Conservation (phyloP, 148 eudicot genomes). For the Amaranthus palmeri region DNA sequence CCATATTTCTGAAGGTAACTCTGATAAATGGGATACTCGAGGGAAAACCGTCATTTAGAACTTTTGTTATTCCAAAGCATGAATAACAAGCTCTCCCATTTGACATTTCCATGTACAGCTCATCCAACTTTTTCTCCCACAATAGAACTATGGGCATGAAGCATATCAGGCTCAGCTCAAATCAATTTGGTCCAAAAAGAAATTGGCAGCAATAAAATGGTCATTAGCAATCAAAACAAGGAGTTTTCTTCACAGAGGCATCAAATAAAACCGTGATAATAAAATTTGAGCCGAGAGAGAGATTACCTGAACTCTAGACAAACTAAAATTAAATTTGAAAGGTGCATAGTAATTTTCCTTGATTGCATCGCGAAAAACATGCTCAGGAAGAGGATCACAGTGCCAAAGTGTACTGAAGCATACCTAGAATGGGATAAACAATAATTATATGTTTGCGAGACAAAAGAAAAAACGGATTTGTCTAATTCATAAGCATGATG, state of each 20-base stretch:
- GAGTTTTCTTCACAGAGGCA: neutral
- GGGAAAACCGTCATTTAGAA: too few species aligned
- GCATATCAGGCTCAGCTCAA: too few species aligned
- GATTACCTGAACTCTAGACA: slow-evolving; percentile 42
- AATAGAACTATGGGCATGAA: too few species aligned
- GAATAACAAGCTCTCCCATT: too few species aligned
- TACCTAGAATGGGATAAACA: slow-evolving; percentile 31
- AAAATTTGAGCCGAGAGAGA: neutral
- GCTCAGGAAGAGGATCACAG: slow-evolving; percentile 41
- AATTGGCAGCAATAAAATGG: too few species aligned
- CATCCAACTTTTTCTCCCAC: too few species aligned
- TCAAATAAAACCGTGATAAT: neutral
- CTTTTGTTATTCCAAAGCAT: too few species aligned
- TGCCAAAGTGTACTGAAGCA: slow-evolving; percentile 33
- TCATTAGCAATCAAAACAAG: neutral
- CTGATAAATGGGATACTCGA: too few species aligned
- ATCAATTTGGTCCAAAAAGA: too few species aligned
- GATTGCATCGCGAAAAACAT: slow-evolving; percentile 40
- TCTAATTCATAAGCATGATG: neutral
- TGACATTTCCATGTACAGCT: too few species aligned
- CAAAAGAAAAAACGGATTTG: neutral
- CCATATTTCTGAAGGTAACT: too few species aligned
- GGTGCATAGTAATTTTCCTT: slow-evolving; percentile 40
- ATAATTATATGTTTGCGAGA: neutral
- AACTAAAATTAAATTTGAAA: slow-evolving; percentile 40